Base-by-base conservation (phyloP, 805 yeast genomes). In the Starmerella geochares region DNA sequence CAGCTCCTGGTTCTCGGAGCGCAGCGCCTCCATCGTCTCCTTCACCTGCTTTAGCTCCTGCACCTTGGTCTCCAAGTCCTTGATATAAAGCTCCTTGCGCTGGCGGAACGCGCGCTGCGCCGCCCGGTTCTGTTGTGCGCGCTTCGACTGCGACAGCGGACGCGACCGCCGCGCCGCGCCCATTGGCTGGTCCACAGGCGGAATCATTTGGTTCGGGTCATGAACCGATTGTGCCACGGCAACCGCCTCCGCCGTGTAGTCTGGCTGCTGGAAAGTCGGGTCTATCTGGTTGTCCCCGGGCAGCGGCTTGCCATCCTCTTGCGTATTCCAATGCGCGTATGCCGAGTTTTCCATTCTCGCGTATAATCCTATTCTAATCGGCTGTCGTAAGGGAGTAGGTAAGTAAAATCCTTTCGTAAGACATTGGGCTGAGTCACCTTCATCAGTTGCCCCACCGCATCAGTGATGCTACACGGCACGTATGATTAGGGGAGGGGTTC, bases 41-140 rank as follows among this genome's bases (percentile, higher is more conserved):
- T 78, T 76, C 57, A 84, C 69, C n/a, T 69, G 70, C 54, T 77
- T 78, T 51, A 78, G 78, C 58, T 80, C 80, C 41, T 73, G 71
- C 10, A 84, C 83, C 61, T 80, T 79, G 32, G 70, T 65, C 67
- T 88, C 95, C 50, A 88, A 71, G 44, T 86, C 90, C 65, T 80
- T 82, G 56, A 88, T 79, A 60, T 86, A 81, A 51, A 77, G 75
- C 60, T 87, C 95, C 62, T 84, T 81, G 53, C 96, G 75, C 62
- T 79, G 80, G 62, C 96, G 76, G 68, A 87, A 88, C 8, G 95
- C 95, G 58, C 85, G 78, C 68, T 88, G 96, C 4, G 96, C 96
- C 53, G 78, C 80, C 61, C 96, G 73, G 70, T 88, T 88, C 67
- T 88, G 96, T 8, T 82, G 87, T 1, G 96, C 96, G 55, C 96